phyloP scores from a whole-genome alignment of 768 basidiomycete genomes.

The Clavaria fumosa region DNA sequence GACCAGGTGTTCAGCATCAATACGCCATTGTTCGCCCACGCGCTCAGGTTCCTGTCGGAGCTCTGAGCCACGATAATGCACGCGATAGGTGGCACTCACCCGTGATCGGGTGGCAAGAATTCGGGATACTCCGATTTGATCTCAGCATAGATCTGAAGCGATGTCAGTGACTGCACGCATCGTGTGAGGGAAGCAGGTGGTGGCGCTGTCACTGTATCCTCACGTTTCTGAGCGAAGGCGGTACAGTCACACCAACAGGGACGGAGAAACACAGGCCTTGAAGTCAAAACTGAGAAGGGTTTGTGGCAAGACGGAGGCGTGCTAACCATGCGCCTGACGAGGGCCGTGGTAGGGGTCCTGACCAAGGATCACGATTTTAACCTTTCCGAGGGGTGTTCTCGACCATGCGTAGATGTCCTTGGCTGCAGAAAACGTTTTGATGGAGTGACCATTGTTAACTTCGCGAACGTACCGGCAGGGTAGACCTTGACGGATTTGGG shows the following conservation, averaged over 20 bases:
- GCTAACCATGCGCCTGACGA: slow-evolving; percentile 73
- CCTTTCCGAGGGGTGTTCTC: slow-evolving; percentile 66
- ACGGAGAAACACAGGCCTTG: slow-evolving; percentile 84
- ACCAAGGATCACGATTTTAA: slow-evolving; percentile 80
- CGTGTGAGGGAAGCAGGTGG: slow-evolving; percentile 2
- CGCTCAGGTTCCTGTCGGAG: slow-evolving; percentile 48
- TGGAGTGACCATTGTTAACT: slow-evolving; percentile 4
- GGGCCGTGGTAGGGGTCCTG: slow-evolving; percentile 79
- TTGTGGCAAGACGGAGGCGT: slow-evolving; percentile 2
- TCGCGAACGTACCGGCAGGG: slow-evolving; percentile 47
- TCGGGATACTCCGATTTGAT: slow-evolving; percentile 68
- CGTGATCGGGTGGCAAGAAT: slow-evolving; percentile 69
- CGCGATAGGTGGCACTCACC: slow-evolving; percentile 33
- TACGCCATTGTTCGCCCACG: slow-evolving; percentile 78
- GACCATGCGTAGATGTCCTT: slow-evolving; percentile 87
- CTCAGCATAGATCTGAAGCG: slow-evolving; percentile 68
- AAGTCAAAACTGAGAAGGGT: slow-evolving; percentile 7
- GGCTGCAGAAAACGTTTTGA: slow-evolving; percentile 24
- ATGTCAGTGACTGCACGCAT: slow-evolving; percentile 10
- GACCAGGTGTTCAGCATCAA: slow-evolving; percentile 88
- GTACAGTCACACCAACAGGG: slow-evolving; percentile 53
- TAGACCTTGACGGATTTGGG: slow-evolving; percentile 43
- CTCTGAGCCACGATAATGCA: slow-evolving; percentile 2
- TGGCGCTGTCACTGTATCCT: slow-evolving; percentile 12
- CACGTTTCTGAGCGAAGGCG: slow-evolving; percentile 76